These are phyloP conservation scores for Dryadomyces quercivorus DNA, from an alignment of 2,329 filamentous ascomycete genomes.

Conservation along the genomic window DNA sequence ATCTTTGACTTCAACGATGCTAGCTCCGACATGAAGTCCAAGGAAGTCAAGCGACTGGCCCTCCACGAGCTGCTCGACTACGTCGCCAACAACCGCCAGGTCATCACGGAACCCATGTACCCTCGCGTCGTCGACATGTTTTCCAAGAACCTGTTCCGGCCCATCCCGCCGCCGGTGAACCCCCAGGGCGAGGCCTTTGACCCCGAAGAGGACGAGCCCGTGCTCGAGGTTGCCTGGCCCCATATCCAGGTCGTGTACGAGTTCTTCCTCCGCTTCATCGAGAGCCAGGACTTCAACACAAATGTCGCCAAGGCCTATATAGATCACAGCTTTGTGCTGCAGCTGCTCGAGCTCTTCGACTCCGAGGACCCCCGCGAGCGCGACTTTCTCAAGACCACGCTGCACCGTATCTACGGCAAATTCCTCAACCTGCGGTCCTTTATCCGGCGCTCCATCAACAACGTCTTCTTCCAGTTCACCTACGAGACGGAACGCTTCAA, in stretches of 20 bases:
- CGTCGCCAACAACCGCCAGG: slow-evolving; percentile 94
- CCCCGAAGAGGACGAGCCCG: slow-evolving; percentile 95
- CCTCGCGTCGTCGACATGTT: slow-evolving; percentile 99
- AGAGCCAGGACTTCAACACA: slow-evolving; percentile 99
- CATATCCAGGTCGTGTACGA: slow-evolving; percentile 99
- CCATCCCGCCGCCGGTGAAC: slow-evolving; percentile 93
- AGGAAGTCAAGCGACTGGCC: slow-evolving; percentile 96
- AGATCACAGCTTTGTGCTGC: slow-evolving; percentile 93
- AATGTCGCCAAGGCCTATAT: slow-evolving; percentile 99
- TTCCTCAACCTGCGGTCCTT: slow-evolving; percentile 96
- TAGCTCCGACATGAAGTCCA: slow-evolving; percentile 97
- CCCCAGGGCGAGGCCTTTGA: slow-evolving; percentile 97
- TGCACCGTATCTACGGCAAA: slow-evolving; percentile 97
- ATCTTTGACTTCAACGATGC: slow-evolving; percentile 99
- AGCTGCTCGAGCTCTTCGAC: slow-evolving; percentile 94
- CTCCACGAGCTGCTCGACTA: slow-evolving; percentile 95
- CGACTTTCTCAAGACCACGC: slow-evolving; percentile 94
- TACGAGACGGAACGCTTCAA: slow-evolving; percentile 99
- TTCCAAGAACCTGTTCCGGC: slow-evolving; percentile 93
- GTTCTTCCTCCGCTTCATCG: slow-evolving; percentile 97
- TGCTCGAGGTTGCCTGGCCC: slow-evolving; percentile 95
- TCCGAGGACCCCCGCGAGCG: slow-evolving; percentile 94
- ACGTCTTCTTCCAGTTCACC: slow-evolving; percentile 99
- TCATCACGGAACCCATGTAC: slow-evolving; percentile 99
- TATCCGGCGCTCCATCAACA: slow-evolving; percentile 97